These are phyloP conservation scores for Mycosphaerella sp. DNA, from an alignment of 2,329 filamentous ascomycete species.

Conservation along the genomic window DNA sequence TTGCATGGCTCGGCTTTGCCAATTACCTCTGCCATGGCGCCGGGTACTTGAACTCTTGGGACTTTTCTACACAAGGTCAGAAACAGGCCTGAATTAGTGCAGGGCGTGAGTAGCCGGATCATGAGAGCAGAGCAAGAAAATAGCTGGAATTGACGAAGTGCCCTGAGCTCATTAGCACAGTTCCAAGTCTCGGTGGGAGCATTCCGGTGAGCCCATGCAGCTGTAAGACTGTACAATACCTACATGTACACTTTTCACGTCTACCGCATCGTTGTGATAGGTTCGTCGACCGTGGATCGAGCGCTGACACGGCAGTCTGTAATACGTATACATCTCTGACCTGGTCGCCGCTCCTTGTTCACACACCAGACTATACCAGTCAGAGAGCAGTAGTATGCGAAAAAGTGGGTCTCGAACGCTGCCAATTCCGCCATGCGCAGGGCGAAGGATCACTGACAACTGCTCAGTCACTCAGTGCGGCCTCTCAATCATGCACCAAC, in stretches of 20 bases:
- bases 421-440: constrained; percentile 3
- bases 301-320: not conserved
- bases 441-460: constrained; percentile 10
- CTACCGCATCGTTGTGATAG: not conserved
- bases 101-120: not conserved
- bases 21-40: constrained; percentile 60
- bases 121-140: not conserved
- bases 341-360: not conserved
- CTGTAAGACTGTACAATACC: not conserved
- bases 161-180: not conserved
- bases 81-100: constrained; percentile 8
- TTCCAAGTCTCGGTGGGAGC: not conserved
- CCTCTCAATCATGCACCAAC: constrained; percentile 4
- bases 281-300: not conserved
- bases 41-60: constrained; percentile 32
- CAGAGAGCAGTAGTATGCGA: not conserved
- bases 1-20: constrained; percentile 80
- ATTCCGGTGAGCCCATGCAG: not conserved
- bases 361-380: not conserved
- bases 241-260: not conserved
- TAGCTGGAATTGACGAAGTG: not conserved
- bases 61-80: constrained; percentile 9
- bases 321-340: not conserved
- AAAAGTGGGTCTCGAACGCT: not conserved
- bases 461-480: constrained; percentile 12